phyloP scores from a whole-genome alignment of 306 rosid genomes.

The Citrullus amarus region DNA sequence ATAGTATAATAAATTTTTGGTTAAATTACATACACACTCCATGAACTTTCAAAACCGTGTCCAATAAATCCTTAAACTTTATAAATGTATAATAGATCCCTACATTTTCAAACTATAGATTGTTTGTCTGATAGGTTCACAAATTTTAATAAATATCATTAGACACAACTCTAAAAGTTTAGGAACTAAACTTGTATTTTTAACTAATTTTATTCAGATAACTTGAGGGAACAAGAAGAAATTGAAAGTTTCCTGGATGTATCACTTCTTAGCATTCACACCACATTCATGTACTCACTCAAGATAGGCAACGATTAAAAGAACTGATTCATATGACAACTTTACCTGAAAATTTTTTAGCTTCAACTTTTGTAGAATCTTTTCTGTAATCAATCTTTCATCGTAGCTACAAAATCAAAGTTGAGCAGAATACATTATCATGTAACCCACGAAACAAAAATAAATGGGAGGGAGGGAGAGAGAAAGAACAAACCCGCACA shows the following conservation, averaged over 20 bases:
- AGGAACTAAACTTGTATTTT: neutral
- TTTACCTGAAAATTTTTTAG: slow-evolving; percentile 86
- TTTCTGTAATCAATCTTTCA: slow-evolving; percentile 55
- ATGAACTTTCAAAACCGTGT: neutral
- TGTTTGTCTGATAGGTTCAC: neutral
- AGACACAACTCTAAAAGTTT: neutral
- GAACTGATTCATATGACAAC: neutral
- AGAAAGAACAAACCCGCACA: neutral
- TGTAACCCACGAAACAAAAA: neutral
- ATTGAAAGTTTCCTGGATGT: neutral
- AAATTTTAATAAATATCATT: neutral
- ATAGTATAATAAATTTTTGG: neutral
- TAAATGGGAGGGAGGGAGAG: neutral
- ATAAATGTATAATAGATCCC: neutral
- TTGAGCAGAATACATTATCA: neutral
- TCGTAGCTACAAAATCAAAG: slow-evolving; percentile 45
- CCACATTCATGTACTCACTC: neutral
- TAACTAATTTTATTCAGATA: neutral
- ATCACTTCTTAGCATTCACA: neutral
- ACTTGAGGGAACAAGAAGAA: neutral
- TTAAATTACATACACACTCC: neutral
- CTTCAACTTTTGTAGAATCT: slow-evolving; percentile 56
- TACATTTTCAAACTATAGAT: neutral
- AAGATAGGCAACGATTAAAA: neutral
- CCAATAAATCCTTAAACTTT: neutral